Conservation (phyloP, 257 asterid species). For the Solanum ahanhuiri region DNA sequence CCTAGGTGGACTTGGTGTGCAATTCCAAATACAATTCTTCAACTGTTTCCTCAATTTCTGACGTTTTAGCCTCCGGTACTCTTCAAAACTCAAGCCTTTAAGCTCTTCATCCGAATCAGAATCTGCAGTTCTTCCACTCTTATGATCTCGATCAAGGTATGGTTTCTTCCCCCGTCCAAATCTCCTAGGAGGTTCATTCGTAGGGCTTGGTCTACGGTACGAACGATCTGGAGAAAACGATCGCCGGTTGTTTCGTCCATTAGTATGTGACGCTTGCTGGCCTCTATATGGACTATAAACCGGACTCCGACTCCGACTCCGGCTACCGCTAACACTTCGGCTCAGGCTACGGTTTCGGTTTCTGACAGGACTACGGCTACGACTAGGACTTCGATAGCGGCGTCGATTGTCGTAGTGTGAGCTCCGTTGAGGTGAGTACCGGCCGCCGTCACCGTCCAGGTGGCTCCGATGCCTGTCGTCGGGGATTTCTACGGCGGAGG, state of each 20-base stretch:
- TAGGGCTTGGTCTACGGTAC: slow-evolving; percentile 27
- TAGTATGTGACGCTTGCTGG: neutral
- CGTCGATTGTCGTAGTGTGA: neutral
- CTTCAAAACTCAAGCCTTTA: slow-evolving; percentile 61
- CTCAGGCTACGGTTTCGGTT: slow-evolving; percentile 5
- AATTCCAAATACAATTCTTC: slow-evolving; percentile 48
- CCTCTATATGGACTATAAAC: slow-evolving; percentile 10
- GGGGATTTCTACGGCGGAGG: slow-evolving; percentile 58
- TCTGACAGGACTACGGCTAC: slow-evolving; percentile 22
- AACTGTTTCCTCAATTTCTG: slow-evolving; percentile 63
- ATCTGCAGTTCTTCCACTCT: slow-evolving; percentile 29
- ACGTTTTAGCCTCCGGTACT: slow-evolving; percentile 74
- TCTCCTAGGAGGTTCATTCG: slow-evolving; percentile 20
- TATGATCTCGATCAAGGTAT: slow-evolving; percentile 57
- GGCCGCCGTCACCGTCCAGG: slow-evolving; percentile 15
- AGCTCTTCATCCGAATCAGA: slow-evolving; percentile 80
- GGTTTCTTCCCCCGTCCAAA: slow-evolving; percentile 12
- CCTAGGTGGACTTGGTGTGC: slow-evolving; percentile 97
- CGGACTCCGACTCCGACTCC: slow-evolving; percentile 40
- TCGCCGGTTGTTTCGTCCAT: slow-evolving; percentile 5
- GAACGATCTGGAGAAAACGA: slow-evolving; percentile 68
- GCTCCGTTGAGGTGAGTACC: slow-evolving; percentile 33
- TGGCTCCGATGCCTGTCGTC: slow-evolving; percentile 23
- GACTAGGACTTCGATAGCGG: slow-evolving; percentile 10
- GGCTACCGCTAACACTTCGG: slow-evolving; percentile 18